A percentile compares a stretch with the other conserved stretches of the same genome.
Evolutionary conservation across 2,329 filamentous ascomycete species (phyloP).

Genomic region (Graphilbum ipis-grandicollis): DNA sequence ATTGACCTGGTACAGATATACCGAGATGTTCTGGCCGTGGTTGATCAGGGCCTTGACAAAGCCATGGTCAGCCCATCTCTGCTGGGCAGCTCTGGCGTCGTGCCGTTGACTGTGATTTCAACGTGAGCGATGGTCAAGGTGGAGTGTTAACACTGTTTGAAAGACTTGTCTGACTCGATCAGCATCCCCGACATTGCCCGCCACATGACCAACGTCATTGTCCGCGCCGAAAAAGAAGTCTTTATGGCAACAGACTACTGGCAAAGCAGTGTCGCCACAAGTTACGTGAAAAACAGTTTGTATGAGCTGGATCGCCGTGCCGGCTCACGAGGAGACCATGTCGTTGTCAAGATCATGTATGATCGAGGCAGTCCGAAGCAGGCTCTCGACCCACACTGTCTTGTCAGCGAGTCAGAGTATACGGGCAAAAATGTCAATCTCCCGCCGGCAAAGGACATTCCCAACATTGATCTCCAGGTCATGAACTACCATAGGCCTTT

Average conservation of each 20-base stretch:
- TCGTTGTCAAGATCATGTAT: conserved; percentile 60
- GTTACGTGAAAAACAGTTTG: conserved; percentile 49
- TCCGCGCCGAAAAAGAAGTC: conserved; percentile 52
- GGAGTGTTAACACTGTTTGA: too few relatives aligned
- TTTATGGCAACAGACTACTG: conserved; percentile 63
- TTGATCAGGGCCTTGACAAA: conserved; percentile 30
- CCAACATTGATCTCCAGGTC: conserved; percentile 54
- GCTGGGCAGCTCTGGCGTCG: conserved; percentile 37
- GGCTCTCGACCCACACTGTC: conserved; percentile 45
- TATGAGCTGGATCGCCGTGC: conserved; percentile 51
- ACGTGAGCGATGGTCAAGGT: conserved; percentile 21
- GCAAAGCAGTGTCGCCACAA: conserved; percentile 51
- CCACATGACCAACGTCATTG: conserved; percentile 64
- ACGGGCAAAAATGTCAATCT: conserved; percentile 39
- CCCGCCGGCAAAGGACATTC: conserved; percentile 46
- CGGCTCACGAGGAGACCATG: conserved; percentile 33
- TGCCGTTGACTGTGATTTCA: conserved; percentile 53
- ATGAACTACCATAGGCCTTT: conserved; percentile 54
- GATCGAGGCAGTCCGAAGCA: conserved; percentile 52
- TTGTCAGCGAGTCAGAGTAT: conserved; percentile 40
- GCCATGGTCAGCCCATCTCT: conserved; percentile 35
- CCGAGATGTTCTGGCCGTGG: conserved; percentile 41
- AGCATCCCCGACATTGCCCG: conserved; percentile 51
- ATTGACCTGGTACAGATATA: too few relatives aligned
- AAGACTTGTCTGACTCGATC: too few relatives aligned